phyloP scores from a whole-genome alignment of 305 asterid genomes.

The Fraxinus baroniana region DNA sequence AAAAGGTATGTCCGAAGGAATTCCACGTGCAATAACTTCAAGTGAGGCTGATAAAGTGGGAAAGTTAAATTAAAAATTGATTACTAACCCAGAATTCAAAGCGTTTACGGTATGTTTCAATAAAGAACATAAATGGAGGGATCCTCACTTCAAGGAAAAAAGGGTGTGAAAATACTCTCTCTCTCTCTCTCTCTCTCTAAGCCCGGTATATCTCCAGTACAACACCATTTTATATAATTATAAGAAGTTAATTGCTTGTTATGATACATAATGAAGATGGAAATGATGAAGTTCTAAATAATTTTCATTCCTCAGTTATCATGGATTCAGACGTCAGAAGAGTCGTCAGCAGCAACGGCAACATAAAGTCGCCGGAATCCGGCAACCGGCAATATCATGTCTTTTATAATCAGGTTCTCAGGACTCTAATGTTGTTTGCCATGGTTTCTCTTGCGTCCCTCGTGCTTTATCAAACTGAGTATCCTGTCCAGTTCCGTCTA shows the following conservation, averaged over 20 bases:
- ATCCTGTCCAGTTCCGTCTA: constrained; percentile 18
- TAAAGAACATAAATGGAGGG: too few species aligned
- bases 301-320: not conserved
- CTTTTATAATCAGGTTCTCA: constrained; percentile 9
- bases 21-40: not conserved
- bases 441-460: constrained; percentile 21
- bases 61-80: too few species aligned
- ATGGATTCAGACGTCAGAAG: constrained; percentile 7
- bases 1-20: not conserved
- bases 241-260: not conserved
- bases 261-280: not conserved
- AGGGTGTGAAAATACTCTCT: too few species aligned
- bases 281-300: not conserved
- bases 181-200: too few species aligned
- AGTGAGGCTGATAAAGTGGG: not conserved
- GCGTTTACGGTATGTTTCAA: not conserved
- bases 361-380: not conserved
- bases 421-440: constrained; percentile 15
- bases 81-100: not conserved
- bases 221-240: too few species aligned
- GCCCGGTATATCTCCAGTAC: not conserved
- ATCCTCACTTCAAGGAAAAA: too few species aligned
- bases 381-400: constrained; percentile 1
- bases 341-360: not conserved
- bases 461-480: constrained; percentile 18